phyloP scores from a whole-genome alignment of 805 yeast species.

The Kluyveromyces starmeri region DNA sequence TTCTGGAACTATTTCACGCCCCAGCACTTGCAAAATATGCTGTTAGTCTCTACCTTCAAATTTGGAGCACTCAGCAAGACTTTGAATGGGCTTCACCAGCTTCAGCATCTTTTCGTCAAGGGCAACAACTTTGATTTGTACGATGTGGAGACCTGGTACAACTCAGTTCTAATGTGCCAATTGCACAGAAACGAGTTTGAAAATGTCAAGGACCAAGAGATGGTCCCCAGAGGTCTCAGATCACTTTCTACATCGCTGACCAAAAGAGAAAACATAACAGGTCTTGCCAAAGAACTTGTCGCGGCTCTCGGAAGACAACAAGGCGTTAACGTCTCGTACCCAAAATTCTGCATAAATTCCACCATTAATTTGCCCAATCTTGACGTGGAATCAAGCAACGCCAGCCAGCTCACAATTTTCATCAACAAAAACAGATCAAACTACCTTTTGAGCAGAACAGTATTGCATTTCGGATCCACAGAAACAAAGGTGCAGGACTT shows the following conservation, averaged over 20 bases:
- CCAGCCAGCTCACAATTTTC: constrained; percentile 10
- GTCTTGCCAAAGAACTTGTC: constrained; percentile 18
- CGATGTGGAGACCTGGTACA: constrained; percentile 24
- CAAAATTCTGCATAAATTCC: constrained; percentile 7
- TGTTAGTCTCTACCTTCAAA: constrained; percentile 19
- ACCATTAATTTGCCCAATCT: constrained; percentile 9
- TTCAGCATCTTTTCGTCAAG: constrained; percentile 12
- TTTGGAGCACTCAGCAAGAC: constrained; percentile 18
- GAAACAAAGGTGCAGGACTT: constrained; percentile 9
- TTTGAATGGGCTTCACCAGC: constrained; percentile 15
- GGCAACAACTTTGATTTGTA: constrained; percentile 15
- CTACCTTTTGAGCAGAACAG: constrained; percentile 19
- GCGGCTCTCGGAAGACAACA: constrained; percentile 15
- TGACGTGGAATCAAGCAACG: constrained; percentile 5
- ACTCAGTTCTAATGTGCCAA: constrained; percentile 22
- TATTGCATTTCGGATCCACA: constrained; percentile 11
- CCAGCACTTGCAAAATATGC: constrained; percentile 18
- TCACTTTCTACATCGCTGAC: constrained; percentile 17
- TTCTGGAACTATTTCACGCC: constrained; percentile 21
- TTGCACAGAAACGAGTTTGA: constrained; percentile 18
- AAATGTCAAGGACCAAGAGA: constrained; percentile 11
- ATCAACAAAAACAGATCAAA: constrained; percentile 11
- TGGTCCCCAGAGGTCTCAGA: constrained; percentile 15
- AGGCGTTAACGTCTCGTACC: constrained; percentile 6
- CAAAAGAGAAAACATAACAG: constrained; percentile 14